These are phyloP conservation scores for Paratinospora sagittata DNA, from an alignment of 164 flowering plant species.

Conservation along the genomic window DNA sequence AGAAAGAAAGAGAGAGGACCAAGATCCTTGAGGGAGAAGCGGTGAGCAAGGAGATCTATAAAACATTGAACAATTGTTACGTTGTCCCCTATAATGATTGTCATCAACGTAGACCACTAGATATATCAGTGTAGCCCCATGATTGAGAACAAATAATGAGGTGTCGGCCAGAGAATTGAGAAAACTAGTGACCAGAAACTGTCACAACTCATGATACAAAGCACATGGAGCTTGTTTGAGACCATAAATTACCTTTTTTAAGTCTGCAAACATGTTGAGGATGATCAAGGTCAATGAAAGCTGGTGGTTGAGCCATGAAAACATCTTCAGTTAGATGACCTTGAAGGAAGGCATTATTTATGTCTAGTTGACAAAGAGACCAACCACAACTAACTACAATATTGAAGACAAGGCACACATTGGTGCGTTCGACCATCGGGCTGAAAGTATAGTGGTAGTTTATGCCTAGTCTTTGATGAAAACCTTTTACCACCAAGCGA, in stretches of 20 bases:
- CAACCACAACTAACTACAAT: no score
- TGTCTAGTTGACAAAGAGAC: no score
- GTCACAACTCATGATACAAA: neutral
- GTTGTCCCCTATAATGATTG: neutral
- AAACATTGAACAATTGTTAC: neutral
- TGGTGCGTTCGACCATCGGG: no score
- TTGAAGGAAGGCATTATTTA: no score
- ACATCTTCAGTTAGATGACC: no score
- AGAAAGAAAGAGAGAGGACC: neutral
- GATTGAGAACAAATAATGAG: neutral
- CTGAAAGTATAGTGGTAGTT: neutral
- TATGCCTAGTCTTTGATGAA: neutral
- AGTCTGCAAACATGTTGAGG: constrained; percentile 1
- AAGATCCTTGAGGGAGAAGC: neutral
- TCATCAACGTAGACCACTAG: neutral
- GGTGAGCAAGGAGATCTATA: neutral
- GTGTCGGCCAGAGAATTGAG: neutral
- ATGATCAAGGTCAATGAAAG: constrained; percentile 3
- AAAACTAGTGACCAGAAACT: constrained; percentile 3
- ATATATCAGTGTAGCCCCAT: neutral
- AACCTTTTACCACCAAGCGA: neutral
- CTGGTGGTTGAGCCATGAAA: neutral
- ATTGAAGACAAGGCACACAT: no score
- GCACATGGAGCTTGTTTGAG: constrained; percentile 7
- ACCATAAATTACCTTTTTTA: neutral